These are phyloP conservation scores for Hypoxylon sp. DNA, from an alignment of 2,329 filamentous ascomycete genomes.

Conservation along the genomic window DNA sequence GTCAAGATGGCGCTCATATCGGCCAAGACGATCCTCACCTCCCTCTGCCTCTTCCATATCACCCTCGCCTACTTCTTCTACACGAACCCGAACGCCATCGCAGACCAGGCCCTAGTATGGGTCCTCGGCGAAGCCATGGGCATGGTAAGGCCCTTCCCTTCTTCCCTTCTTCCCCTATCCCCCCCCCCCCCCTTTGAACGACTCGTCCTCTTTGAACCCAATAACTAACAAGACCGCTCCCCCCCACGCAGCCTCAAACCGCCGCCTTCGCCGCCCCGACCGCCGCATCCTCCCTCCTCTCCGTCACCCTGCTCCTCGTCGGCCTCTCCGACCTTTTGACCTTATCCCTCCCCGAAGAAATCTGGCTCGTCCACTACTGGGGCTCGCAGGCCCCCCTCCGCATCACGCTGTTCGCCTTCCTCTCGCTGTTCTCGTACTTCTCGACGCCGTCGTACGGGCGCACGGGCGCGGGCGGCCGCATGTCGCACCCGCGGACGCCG, in stretches of 20 bases:
- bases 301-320: conserved; percentile 71
- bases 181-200: not conserved
- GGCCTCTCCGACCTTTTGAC: conserved; percentile 74
- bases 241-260: conserved; percentile 68
- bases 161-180: conserved; percentile 1
- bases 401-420: conserved; percentile 64
- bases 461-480: conserved; percentile 36
- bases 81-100: conserved; percentile 75
- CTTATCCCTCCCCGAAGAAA: conserved; percentile 75
- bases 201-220: not conserved
- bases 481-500: conserved; percentile 53
- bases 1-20: conserved; percentile 82
- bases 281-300: conserved; percentile 79
- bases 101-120: conserved; percentile 83
- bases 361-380: conserved; percentile 73
- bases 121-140: conserved; percentile 86
- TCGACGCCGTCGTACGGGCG: conserved; percentile 50
- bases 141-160: conserved; percentile 67
- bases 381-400: conserved; percentile 70
- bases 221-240: conserved; percentile 13
- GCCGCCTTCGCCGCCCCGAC: conserved; percentile 75
- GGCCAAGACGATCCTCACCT: conserved; percentile 82
- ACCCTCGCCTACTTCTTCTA: conserved; percentile 87
- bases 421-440: conserved; percentile 66
- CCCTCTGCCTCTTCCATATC: conserved; percentile 85